Conservation (phyloP, 2,329 filamentous ascomycete genomes). For the Aspergillus chevalieri region DNA sequence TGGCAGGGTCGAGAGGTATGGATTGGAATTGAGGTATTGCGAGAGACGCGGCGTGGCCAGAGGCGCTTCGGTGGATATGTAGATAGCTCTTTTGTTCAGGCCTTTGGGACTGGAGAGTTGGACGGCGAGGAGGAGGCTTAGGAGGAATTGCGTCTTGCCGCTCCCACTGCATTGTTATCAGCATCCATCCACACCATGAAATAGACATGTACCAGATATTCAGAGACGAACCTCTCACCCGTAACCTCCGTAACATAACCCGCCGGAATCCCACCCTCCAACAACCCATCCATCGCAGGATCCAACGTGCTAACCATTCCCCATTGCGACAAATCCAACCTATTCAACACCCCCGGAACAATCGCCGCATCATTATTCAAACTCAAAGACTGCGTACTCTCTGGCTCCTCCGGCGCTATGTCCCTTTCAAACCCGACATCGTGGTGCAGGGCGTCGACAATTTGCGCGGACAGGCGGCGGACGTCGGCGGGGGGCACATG, state of each 20-base stretch:
- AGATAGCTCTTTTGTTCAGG: conserved; percentile 68
- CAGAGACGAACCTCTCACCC: conserved; percentile 66
- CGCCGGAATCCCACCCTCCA: conserved; percentile 73
- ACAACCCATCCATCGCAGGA: conserved; percentile 59
- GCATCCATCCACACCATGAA: too few species aligned
- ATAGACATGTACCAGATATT: too few species aligned
- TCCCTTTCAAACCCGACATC: conserved; percentile 46
- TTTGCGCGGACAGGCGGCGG: conserved; percentile 62
- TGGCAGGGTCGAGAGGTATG: conserved; percentile 47
- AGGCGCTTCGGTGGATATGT: conserved; percentile 87
- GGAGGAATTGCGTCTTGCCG: conserved; percentile 90
- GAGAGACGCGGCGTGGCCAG: conserved; percentile 74
- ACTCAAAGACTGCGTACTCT: conserved; percentile 15
- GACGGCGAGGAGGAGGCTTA: conserved; percentile 74
- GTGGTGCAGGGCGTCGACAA: conserved; percentile 61
- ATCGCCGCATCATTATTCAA: conserved; percentile 13
- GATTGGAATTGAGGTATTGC: conserved; percentile 68
- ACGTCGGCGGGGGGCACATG: conserved; percentile 75
- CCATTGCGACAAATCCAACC: conserved; percentile 38
- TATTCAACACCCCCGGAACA: conserved; percentile 20
- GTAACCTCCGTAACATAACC: conserved; percentile 83
- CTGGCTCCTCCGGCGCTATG: conserved; percentile 47
- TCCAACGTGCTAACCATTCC: conserved; percentile 74
- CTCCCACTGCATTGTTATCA: conserved; percentile 54
- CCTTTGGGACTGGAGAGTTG: conserved; percentile 73